phyloP scores from a whole-genome alignment of 768 basidiomycete genomes.

The Kondoa subrosea region DNA sequence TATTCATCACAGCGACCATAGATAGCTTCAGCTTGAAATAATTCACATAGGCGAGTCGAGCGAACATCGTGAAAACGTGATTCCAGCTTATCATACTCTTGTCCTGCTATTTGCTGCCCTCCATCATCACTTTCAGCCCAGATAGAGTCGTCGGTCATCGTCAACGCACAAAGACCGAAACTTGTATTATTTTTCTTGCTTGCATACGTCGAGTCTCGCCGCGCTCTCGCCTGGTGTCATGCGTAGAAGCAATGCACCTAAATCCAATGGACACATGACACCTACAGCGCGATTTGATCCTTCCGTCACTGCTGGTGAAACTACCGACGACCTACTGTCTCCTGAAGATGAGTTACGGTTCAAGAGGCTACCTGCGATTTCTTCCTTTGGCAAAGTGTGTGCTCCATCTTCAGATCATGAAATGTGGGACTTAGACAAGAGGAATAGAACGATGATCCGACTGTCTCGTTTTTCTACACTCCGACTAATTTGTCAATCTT shows the following conservation, averaged over 20 bases:
- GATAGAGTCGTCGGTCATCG: background rate
- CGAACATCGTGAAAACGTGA: background rate
- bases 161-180: background rate
- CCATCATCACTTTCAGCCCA: background rate
- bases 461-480: background rate
- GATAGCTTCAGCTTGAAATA: background rate
- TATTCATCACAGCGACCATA: slow-evolving; percentile 28
- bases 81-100: background rate
- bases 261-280: background rate
- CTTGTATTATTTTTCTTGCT: background rate
- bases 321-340: background rate
- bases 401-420: background rate
- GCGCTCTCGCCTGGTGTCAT: background rate
- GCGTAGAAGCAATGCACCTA: background rate
- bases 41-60: too few relatives aligned
- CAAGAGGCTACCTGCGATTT: background rate
- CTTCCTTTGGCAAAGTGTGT: background rate
- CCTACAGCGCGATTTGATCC: background rate
- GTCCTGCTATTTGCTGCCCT: background rate
- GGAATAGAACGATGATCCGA: background rate
- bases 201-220: background rate
- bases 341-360: background rate
- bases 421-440: background rate
- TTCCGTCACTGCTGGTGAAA: background rate
- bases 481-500: background rate